Evolutionary conservation across 2,329 filamentous ascomycete species (phyloP).

Genomic region (Lasiodiplodia sp.): DNA sequence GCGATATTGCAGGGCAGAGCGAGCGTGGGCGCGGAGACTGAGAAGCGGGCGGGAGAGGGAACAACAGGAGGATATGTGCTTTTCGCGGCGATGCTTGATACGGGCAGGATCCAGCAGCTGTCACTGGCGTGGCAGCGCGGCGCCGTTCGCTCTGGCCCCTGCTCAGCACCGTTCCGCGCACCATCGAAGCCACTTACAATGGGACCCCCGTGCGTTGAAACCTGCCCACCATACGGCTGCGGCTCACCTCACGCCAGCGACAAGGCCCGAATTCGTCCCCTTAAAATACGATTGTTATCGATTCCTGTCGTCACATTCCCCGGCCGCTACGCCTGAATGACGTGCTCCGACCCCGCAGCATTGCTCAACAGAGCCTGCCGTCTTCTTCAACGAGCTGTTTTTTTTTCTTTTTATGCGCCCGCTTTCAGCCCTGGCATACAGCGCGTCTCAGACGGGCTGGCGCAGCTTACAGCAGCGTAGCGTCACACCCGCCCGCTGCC

Average conservation of each 20-base stretch:
- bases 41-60: not conserved
- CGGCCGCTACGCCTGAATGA: not conserved
- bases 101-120: slow-evolving; percentile 25
- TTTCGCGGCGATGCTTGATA: slow-evolving; percentile 19
- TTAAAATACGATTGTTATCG: not conserved
- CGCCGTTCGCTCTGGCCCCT: slow-evolving; percentile 2
- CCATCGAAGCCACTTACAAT: slow-evolving; percentile 18
- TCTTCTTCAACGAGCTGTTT: not conserved
- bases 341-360: not conserved
- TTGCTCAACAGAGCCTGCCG: not conserved
- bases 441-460: not conserved
- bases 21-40: slow-evolving; percentile 17
- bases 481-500: slow-evolving; percentile 22
- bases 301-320: not conserved
- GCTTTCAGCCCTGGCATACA: slow-evolving; percentile 8
- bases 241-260: not conserved
- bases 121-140: slow-evolving; percentile 12
- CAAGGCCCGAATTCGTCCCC: slow-evolving; percentile 16
- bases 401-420: not conserved
- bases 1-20: slow-evolving; percentile 13
- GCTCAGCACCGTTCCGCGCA: slow-evolving; percentile 18
- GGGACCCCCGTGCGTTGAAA: slow-evolving; percentile 19
- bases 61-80: slow-evolving; percentile 5
- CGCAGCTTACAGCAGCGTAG: slow-evolving; percentile 3
- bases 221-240: slow-evolving; percentile 9